Conservation (phyloP, 2,329 filamentous ascomycete species). For the Rhynchosporium secalis region DNA sequence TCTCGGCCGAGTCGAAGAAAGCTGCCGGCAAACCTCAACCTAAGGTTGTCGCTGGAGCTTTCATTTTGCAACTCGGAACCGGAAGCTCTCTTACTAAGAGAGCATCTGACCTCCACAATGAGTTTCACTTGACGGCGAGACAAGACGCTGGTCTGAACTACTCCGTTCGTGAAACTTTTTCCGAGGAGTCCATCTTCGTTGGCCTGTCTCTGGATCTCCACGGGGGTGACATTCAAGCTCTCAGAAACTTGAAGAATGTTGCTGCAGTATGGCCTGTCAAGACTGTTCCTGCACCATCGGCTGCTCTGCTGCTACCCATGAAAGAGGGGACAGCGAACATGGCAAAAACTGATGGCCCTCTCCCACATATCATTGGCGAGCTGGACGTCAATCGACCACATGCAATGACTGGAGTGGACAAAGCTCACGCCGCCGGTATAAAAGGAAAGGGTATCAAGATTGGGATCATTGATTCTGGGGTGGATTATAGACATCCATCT, state of each 20-base stretch:
- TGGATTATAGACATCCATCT: constrained; percentile 63
- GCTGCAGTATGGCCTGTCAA: constrained; percentile 9
- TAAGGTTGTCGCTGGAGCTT: not conserved
- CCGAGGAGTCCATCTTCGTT: constrained; percentile 9
- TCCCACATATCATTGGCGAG: constrained; percentile 6
- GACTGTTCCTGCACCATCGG: not conserved
- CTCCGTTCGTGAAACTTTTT: constrained; percentile 5
- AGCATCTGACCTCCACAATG: constrained; percentile 1
- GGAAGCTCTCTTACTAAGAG: not conserved
- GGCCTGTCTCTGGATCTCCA: constrained; percentile 2
- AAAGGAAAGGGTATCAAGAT: constrained; percentile 49
- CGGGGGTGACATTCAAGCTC: constrained; percentile 1
- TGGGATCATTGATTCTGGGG: constrained; percentile 42
- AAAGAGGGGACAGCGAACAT: not conserved
- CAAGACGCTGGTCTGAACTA: constrained; percentile 6
- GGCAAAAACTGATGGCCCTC: not conserved
- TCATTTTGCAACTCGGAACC: constrained; percentile 4
- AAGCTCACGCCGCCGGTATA: constrained; percentile 46
- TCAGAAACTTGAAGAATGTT: constrained; percentile 7
- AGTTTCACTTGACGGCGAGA: constrained; percentile 6
- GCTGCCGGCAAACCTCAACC: constrained; percentile 8
- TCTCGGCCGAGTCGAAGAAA: constrained; percentile 2
- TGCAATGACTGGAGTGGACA: constrained; percentile 39
- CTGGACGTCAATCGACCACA: constrained; percentile 15
- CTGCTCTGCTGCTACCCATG: not conserved